These are phyloP conservation scores for Colletotrichum filicis DNA, from an alignment of 2,329 filamentous ascomycete genomes.

Conservation along the genomic window DNA sequence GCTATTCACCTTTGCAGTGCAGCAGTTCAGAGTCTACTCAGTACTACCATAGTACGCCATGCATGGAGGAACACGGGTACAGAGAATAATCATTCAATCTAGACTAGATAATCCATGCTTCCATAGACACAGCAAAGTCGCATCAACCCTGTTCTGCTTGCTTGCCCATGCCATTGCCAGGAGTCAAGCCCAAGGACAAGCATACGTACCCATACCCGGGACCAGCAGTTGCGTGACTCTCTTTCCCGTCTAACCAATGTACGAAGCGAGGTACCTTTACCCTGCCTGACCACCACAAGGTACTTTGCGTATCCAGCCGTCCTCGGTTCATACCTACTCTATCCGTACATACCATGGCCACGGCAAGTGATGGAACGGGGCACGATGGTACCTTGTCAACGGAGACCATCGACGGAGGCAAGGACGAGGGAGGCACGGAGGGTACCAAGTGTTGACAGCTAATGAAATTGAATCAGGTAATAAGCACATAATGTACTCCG, in stretches of 20 bases:
- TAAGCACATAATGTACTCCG: no score
- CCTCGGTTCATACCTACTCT: background rate
- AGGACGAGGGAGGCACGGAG: background rate
- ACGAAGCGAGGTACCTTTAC: background rate
- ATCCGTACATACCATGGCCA: background rate
- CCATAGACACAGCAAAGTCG: background rate
- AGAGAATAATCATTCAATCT: no score
- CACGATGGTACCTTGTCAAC: background rate
- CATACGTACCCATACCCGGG: background rate
- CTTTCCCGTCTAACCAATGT: background rate
- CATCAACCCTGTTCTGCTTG: background rate
- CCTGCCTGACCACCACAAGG: no score
- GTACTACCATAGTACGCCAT: no score
- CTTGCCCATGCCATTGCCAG: background rate
- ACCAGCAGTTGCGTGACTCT: background rate
- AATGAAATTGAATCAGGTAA: background rate
- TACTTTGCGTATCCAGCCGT: background rate
- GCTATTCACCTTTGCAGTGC: background rate
- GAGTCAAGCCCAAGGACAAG: background rate
- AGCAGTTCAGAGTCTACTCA: background rate
- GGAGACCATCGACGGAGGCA: background rate
- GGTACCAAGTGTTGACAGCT: background rate
- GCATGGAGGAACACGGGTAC: no score
- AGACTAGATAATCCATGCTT: background rate
- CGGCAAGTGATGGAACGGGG: background rate